Evolutionary conservation across 2,329 filamentous ascomycete species (phyloP), one percentile per base, ranked within the genome.

Genomic region (Pseudocercospora crystallina): DNA sequence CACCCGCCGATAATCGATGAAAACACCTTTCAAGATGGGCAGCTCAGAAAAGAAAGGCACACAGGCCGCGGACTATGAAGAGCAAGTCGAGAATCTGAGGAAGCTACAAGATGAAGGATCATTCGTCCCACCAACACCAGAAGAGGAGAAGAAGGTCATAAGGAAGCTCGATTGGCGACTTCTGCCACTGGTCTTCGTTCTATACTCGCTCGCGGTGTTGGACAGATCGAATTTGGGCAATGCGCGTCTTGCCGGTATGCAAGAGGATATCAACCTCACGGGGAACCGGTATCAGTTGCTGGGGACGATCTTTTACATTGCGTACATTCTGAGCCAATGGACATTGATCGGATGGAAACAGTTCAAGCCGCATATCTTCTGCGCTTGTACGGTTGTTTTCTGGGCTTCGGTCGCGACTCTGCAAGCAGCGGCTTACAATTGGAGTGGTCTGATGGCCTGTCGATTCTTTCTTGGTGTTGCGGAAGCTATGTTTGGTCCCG

Each of bases 281-380:
- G 71, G 72, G 10, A 66, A 72, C n/a, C 64, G 68, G 20, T 81
- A 80, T 57, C 63, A 74, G 9, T 77, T 76, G 72, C 72, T 81
- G 7, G 63, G 78, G 31, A 80, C 76, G 0, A 74, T 80, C 32
- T 81, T 81, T 61, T 79, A 79, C 59, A 77, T 78, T 35, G 67
- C 73, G 2, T 78, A 77, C 58, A 71, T 74, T 14, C 33, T 57
- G 7, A 51, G 34, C 31, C 57, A 60, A 39, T 60, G 55, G 57
- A 80, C 79, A 1, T 66, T 83, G 13, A 75, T 84, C 44, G 65
- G 65, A 17, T 69, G 65, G 65, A 69, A 69, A 40, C 62, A 65
- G 14, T 69, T 69, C 59, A 59, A 58, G 26, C 63, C 66, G 2
- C 61, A 65, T 47, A 54, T 50, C 13, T 78, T 70, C 72, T 73